Conservation (phyloP, 257 asterid genomes). For the Solanum appendiculatum region DNA sequence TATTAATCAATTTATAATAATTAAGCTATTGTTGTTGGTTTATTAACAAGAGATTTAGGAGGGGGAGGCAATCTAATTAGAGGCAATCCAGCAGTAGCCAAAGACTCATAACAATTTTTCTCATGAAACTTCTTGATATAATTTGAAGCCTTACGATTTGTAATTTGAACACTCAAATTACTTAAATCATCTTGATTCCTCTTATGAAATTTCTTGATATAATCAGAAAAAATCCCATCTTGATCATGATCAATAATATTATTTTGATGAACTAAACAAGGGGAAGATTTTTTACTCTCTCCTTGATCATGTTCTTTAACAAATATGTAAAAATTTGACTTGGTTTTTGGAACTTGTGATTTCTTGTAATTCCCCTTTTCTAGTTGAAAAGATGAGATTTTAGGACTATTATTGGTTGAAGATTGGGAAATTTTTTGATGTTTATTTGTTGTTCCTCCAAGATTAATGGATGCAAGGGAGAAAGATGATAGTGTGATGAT, state of each 20-base stretch:
- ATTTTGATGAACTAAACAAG: not conserved
- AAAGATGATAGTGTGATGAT: conserved; percentile 25
- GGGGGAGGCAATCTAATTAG: not conserved
- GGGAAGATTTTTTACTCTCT: not conserved
- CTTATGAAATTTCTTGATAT: conserved; percentile 8
- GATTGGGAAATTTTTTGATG: not conserved
- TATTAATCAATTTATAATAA: not conserved
- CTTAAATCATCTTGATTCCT: conserved; percentile 6
- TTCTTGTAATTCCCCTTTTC: not conserved
- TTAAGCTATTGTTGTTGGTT: not conserved
- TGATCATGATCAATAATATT: not conserved
- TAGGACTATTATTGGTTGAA: not conserved
- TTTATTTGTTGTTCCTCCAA: conserved; percentile 1
- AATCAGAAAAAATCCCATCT: conserved; percentile 15
- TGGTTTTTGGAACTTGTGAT: conserved; percentile 3
- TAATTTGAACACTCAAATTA: not conserved
- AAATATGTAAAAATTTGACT: not conserved
- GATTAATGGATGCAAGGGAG: conserved; percentile 15
- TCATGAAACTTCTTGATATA: conserved; percentile 1
- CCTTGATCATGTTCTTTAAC: conserved; percentile 9
- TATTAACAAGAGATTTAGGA: not conserved
- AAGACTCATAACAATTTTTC: not conserved
- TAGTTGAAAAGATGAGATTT: not conserved
- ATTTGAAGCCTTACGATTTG: not conserved
- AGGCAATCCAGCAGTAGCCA: not conserved